Percentiles rank a stretch among this genome's conserved stretches.
Conservation (phyloP, 805 yeast species). For the Cyberlindnera mycetangii region DNA sequence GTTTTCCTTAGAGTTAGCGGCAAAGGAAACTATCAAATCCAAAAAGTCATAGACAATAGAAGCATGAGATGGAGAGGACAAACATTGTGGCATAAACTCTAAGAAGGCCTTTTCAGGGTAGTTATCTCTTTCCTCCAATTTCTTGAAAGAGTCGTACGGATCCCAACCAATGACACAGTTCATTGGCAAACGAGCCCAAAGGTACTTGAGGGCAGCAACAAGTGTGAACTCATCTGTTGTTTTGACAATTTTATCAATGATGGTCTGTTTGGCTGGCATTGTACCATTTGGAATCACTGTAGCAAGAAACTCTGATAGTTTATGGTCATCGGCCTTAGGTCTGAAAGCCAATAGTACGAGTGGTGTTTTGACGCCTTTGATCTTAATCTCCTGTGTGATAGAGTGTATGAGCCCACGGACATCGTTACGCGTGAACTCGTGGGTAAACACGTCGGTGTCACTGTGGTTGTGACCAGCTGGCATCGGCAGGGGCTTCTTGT, state of each 20-base stretch:
- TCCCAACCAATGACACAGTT: constrained; percentile 85
- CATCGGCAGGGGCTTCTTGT: constrained; percentile 19
- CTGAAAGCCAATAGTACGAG: constrained; percentile 75
- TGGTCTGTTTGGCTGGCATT: constrained; percentile 41
- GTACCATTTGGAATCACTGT: constrained; percentile 58
- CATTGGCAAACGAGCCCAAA: constrained; percentile 84
- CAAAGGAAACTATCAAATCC: constrained; percentile 71
- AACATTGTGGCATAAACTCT: constrained; percentile 79
- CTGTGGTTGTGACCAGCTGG: constrained; percentile 10
- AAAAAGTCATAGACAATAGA: constrained; percentile 85
- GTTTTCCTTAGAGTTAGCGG: constrained; percentile 76
- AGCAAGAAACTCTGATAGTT: constrained; percentile 54
- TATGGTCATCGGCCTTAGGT: constrained; percentile 61
- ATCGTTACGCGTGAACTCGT: constrained; percentile 59
- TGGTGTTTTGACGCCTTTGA: constrained; percentile 68
- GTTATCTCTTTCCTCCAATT: constrained; percentile 59
- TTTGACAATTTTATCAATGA: constrained; percentile 42
- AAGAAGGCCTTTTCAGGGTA: constrained; percentile 74
- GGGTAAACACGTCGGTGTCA: constrained; percentile 27
- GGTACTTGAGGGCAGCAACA: constrained; percentile 70
- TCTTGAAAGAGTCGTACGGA: constrained; percentile 66
- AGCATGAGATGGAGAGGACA: constrained; percentile 83
- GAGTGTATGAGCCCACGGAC: constrained; percentile 65
- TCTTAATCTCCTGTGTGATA: constrained; percentile 70
- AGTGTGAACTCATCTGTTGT: constrained; percentile 66